Evolutionary conservation across 2,329 filamentous ascomycete species (phyloP).

Genomic region (Penicillium thymicola): DNA sequence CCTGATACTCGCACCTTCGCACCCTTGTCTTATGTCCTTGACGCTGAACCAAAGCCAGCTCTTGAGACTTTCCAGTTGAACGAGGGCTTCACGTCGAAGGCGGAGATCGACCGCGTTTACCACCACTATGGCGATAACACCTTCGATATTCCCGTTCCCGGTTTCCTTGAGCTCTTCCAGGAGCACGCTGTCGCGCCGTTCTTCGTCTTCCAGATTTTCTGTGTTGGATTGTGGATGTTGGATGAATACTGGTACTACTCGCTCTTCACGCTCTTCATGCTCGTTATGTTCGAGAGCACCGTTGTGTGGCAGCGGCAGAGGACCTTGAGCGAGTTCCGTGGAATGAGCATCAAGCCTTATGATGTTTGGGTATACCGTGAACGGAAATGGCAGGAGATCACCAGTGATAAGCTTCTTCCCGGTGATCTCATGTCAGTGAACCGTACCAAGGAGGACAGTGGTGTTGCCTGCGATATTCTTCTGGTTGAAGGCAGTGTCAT

Average conservation of each 20-base stretch:
- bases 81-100: constrained; percentile 67
- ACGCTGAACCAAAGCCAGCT: constrained; percentile 76
- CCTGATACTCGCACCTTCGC: constrained; percentile 69
- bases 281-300: constrained; percentile 94
- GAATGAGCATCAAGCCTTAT: constrained; percentile 99
- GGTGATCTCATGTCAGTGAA: constrained; percentile 90
- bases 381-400: constrained; percentile 81
- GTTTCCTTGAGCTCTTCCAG: constrained; percentile 92
- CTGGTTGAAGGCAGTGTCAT: constrained; percentile 93
- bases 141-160: constrained; percentile 96
- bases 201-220: constrained; percentile 99
- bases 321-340: constrained; percentile 91
- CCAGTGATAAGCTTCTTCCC: constrained; percentile 87
- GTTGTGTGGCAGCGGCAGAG: constrained; percentile 98
- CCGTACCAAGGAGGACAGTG: constrained; percentile 93
- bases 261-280: constrained; percentile 97
- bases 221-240: constrained; percentile 95
- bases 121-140: constrained; percentile 95
- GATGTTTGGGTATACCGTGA: constrained; percentile 86
- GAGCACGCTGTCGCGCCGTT: constrained; percentile 98
- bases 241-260: constrained; percentile 99
- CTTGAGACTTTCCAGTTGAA: constrained; percentile 76
- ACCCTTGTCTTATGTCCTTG: constrained; percentile 78
- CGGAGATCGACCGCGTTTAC: constrained; percentile 75
- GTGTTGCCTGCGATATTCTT: constrained; percentile 95